Conservation (phyloP, 2,329 filamentous ascomycete species). For the Aspergillus alliaceus region DNA sequence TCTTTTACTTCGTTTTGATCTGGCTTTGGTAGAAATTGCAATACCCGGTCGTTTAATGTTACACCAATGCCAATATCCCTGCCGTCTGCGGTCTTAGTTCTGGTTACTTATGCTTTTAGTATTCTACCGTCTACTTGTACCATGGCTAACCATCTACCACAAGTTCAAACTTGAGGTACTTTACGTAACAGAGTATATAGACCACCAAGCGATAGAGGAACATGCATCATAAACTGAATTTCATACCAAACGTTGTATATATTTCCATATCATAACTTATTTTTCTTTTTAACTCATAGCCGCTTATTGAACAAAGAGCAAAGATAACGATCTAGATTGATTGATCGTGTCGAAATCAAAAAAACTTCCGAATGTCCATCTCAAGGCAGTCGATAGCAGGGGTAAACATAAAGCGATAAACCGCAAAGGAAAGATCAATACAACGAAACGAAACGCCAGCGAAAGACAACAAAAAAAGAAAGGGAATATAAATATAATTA, state of each 20-base stretch:
- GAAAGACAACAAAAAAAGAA: background rate
- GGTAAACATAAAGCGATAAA: background rate
- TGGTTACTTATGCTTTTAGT: too few species aligned
- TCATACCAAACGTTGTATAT: background rate
- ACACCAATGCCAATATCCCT: background rate
- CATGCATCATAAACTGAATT: too few species aligned
- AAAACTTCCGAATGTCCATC: background rate
- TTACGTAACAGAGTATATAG: too few species aligned
- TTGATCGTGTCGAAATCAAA: background rate
- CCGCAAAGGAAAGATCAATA: background rate
- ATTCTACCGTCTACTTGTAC: background rate
- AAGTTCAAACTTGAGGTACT: too few species aligned
- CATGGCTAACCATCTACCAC: too few species aligned
- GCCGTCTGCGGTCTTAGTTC: background rate
- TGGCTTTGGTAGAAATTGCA: constrained; percentile 10
- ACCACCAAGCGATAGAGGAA: too few species aligned
- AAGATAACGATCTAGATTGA: background rate
- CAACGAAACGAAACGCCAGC: constrained; percentile 7
- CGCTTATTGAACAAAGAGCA: background rate
- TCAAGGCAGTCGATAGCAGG: background rate
- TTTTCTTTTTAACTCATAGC: background rate
- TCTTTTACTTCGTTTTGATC: background rate
- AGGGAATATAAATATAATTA: constrained; percentile 8
- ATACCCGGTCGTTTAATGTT: constrained; percentile 3
- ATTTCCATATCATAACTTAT: background rate